Conservation (phyloP, 2,329 filamentous ascomycete species). For the Pseudogymnoascus sp. region DNA sequence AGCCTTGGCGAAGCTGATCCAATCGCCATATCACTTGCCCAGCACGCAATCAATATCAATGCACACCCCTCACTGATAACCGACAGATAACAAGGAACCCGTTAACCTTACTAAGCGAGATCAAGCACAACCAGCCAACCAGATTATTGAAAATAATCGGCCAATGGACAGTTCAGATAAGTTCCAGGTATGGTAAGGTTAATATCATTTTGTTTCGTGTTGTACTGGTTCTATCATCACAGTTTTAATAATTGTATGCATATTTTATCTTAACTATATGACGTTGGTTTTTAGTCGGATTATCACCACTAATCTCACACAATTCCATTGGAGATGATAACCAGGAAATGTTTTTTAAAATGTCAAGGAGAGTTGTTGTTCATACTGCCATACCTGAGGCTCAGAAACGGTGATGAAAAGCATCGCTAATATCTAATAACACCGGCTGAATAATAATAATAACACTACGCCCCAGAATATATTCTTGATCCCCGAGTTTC, state of each 20-base stretch:
- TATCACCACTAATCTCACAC: neutral
- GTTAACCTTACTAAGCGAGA: neutral
- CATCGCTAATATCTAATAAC: neutral
- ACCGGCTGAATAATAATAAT: neutral
- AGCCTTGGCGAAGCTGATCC: slow-evolving; percentile 1
- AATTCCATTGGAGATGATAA: neutral
- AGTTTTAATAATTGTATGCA: neutral
- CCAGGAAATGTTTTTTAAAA: neutral
- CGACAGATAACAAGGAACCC: neutral
- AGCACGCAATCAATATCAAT: slow-evolving; percentile 4
- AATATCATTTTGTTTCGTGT: neutral
- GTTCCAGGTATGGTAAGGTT: neutral
- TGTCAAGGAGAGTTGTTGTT: neutral
- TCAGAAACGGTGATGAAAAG: neutral
- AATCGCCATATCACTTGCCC: slow-evolving; percentile 1
- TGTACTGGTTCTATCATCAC: neutral
- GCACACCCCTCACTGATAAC: slow-evolving; percentile 1
- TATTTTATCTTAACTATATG: neutral
- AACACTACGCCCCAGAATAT: neutral
- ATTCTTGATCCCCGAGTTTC: neutral
- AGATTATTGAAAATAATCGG: neutral
- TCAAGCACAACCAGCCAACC: neutral
- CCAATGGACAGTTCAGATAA: neutral
- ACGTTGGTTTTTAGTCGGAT: neutral
- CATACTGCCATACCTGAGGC: neutral